Base-by-base conservation (phyloP, 495 filamentous ascomycete genomes). In the Annulohypoxylon maeteangense region DNA sequence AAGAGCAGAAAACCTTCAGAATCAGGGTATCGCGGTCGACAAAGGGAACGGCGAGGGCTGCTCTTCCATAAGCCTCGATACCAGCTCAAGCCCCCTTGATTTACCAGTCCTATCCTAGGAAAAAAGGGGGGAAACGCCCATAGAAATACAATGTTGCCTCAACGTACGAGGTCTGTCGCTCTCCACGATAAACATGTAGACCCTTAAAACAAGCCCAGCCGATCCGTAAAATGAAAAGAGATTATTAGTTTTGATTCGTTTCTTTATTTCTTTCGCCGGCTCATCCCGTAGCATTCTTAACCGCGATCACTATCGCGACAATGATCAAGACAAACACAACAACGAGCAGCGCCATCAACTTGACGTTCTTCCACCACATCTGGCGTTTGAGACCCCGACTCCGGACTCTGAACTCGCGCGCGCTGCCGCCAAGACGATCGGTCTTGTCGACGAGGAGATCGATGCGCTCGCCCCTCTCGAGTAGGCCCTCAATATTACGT, bases 281-380 rank as follows among this genome's bases (percentile, higher is more conserved):
- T 72, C 50, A 76, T 20, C 71, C 71, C 25, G 74, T 60, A 22
- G 68, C 64, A 54, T 78, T 79, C 76, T 81, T 82, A 40, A 82
- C 62, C 25, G 79, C 76, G 42, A 85, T 77, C 6, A 85, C 79
- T 14, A 86, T 82, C 25, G 81, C 74, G 48, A 82, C 69, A 32
- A 98, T 72, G 81, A 99, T 87, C 80, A 99, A 91, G 12, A 93
- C 79, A 36, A 96, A 78, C 44, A 98, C 95, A 51, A 98, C 72
- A 1, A 85, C 88, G 72, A 99, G 79, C 74, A 99, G 78, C 36
- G 88, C 89, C 94, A 98, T 98, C 76, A 94, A 71, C 81, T 96
- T 95, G 18, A 95, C 86, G 82, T 99, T 99, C 90, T 99, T 99
- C 94, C 95, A 99, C 95, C 95, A 99, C 96, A 98, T 98, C 75